Percentiles rank a stretch among this genome's conserved stretches.
phyloP scores from a whole-genome alignment of 2,329 filamentous ascomycete genomes.

The Cytospora schulzeri region DNA sequence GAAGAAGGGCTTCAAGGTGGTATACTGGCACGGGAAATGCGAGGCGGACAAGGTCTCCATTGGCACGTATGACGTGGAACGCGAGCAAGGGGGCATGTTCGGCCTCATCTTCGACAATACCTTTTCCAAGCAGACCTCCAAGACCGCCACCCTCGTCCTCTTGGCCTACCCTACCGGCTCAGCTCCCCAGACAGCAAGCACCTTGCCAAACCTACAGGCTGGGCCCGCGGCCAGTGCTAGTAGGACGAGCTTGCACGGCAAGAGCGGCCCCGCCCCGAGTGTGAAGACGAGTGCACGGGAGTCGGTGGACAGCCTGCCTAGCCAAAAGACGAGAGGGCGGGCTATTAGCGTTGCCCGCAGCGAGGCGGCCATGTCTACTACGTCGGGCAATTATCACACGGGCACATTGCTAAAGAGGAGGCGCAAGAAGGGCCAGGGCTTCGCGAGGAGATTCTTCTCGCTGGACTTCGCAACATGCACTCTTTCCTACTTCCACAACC shows the following conservation, averaged over 20 bases:
- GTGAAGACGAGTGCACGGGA: constrained; percentile 50
- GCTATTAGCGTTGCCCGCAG: constrained; percentile 55
- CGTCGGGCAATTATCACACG: constrained; percentile 68
- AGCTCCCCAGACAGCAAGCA: constrained; percentile 72
- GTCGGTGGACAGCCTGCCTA: constrained; percentile 64
- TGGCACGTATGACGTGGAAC: constrained; percentile 79
- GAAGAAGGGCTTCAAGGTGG: constrained; percentile 67
- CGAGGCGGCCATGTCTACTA: constrained; percentile 45
- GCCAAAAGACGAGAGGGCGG: constrained; percentile 46
- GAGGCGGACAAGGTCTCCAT: constrained; percentile 95
- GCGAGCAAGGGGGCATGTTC: constrained; percentile 85
- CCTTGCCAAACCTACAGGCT: constrained; percentile 63
- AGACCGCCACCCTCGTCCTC: constrained; percentile 92
- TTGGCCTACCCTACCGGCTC: constrained; percentile 88
- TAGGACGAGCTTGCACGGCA: constrained; percentile 55
- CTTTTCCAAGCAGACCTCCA: constrained; percentile 92
- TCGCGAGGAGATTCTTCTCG: constrained; percentile 91
- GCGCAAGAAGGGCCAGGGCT: constrained; percentile 91
- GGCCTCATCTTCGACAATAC: constrained; percentile 98
- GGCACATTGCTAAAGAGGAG: constrained; percentile 87
- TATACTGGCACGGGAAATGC: constrained; percentile 91
- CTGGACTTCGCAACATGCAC: constrained; percentile 93
- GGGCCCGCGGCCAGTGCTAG: constrained; percentile 44
- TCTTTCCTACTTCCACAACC: constrained; percentile 93
- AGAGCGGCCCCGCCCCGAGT: constrained; percentile 44